Conservation (phyloP, 331 rosid species). For the Quercus lobata region DNA sequence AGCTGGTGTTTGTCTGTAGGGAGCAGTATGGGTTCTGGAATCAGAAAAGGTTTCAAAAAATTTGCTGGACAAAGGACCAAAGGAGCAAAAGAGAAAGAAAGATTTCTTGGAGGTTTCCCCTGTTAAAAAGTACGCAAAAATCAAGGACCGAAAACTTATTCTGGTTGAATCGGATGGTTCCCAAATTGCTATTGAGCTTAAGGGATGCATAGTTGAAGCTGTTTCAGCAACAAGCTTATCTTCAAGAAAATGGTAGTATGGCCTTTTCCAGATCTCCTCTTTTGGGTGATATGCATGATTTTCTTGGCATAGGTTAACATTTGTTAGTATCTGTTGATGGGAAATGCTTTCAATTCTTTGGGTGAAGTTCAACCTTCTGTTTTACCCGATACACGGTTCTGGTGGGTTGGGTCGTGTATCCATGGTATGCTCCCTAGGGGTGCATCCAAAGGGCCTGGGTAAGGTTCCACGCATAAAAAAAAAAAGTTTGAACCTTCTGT, state of each 20-base stretch:
- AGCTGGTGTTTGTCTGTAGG: slow-evolving; percentile 35
- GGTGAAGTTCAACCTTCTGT: neutral
- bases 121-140: slow-evolving; percentile 59
- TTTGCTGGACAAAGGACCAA: slow-evolving; percentile 39
- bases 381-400: neutral
- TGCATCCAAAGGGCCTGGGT: too few relatives aligned
- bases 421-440: too few relatives aligned
- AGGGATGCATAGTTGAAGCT: slow-evolving; percentile 63
- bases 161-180: slow-evolving; percentile 61
- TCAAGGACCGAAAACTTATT: slow-evolving; percentile 44
- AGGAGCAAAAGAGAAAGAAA: slow-evolving; percentile 53
- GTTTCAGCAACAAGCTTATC: slow-evolving; percentile 68
- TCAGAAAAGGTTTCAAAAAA: slow-evolving; percentile 51
- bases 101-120: slow-evolving; percentile 68
- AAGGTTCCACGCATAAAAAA: too few relatives aligned
- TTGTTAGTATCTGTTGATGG: neutral
- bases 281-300: slow-evolving; percentile 13
- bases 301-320: neutral
- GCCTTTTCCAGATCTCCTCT: neutral
- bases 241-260: slow-evolving; percentile 78
- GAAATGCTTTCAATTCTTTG: neutral
- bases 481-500: neutral
- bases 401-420: too few relatives aligned
- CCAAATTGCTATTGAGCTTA: slow-evolving; percentile 41
- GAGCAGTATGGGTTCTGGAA: slow-evolving; percentile 79